Base-by-base conservation (phyloP, 306 rosid genomes). In the Fagus crenata region DNA sequence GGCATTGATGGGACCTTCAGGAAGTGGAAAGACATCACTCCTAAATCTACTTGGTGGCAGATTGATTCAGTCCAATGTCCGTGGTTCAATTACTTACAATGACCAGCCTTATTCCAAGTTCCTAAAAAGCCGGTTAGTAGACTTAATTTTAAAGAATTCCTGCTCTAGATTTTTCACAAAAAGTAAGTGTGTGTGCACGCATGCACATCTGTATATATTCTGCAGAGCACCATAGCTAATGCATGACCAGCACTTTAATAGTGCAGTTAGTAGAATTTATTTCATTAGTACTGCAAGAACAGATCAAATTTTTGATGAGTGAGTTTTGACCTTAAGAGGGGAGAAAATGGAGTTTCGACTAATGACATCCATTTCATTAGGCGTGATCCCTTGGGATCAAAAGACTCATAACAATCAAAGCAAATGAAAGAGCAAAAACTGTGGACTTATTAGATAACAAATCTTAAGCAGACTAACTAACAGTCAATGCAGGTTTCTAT, bases 1-100 rank as follows among this genome's bases (percentile, higher is more conserved):
- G 78, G 99, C 99, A 33, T 73, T 96, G 78, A 96, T 96, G 99
- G 99, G 99, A 46, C 99, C 99, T 69, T 96, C 98, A 2, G 98
- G 99, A 77, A 92, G 99, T 81, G 99, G 99, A 83, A 96, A 96
- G 77, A 92, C 99, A 35, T 87, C 90, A 9, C 96, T 96, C 17
- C 80, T 96, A 2, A 96, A 83, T 84, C 84, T 96, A 37, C 96
- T 96, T 42, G 96, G 99, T 67, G 96, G 98, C 41, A 86, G 97
- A 85, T 12, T 84, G 56, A 59, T 49, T 6, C 88, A 82, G 42
- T 73, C 89, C 13, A 67, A 85, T 32, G 84, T 80, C 33, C 74
- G 84, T 18, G 99, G 99, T 28, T 85, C 92, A 13, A 72, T 92
- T 61, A 89, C 89, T 59, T 96, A 91, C 83, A 93, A 96, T 78